Evolutionary conservation across 129 eudicot species (phyloP), one percentile per base, ranked within the genome.

Genomic region (Apium graveolens): DNA sequence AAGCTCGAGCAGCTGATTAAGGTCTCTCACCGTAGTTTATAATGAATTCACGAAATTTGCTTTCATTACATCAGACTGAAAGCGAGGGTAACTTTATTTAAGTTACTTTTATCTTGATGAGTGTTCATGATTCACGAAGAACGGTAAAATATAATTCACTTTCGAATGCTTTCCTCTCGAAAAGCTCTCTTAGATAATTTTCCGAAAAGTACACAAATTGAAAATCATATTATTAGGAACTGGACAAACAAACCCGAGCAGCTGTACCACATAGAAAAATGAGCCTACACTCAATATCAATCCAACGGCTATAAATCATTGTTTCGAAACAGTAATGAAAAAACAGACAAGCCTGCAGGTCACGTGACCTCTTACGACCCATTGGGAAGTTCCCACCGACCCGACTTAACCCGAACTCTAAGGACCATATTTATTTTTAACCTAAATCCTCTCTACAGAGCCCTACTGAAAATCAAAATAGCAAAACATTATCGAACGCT

Each of bases 251-350:
- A 27, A 12, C 14, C 68, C 20, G 68, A 34, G 68, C 68, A 11
- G 70, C 37, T 27, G 37, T 12, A 12, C n/a, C n/a, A n/a, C 70
- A 65, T 65, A 29, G 70, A 65, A 65, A 65, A 11, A 26, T 2
- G 70, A 65, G 70, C 70, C 70, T 13, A 29, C 20, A 44, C 48
- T 11, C 13, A 0, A 32, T 0, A 17, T 69, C 11, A 43, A 73
- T 73, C 76, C 57, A 73, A 73, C 76, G 76, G 76, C 76, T 44
- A 73, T 12, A 37, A 73, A 26, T 41, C 57, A 26, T 44, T 35
- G 26, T 69, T 18, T 18, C 0, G 14, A 35, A 69, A 65, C 35
- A 29, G 24, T 57, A 8, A 13, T 57, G 27, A n/a, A 7, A 57
- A 24, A n/a, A 57, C 65, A n/a, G 31, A 57, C n/a, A 69, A 35